phyloP scores from a whole-genome alignment of 805 yeast genomes.

The Saccharomycopsis javanensis region DNA sequence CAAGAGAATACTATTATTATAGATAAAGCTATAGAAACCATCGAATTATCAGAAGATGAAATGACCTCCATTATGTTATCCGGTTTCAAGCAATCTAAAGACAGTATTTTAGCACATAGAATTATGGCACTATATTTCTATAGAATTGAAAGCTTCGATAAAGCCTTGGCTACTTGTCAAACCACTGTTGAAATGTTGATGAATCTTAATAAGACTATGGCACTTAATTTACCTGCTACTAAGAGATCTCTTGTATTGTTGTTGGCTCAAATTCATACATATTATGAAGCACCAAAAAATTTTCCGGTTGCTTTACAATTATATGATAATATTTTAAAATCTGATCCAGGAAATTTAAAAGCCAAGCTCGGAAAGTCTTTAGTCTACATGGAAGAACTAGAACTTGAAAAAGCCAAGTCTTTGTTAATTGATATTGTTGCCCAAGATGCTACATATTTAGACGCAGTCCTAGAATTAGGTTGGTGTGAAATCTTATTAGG shows the following conservation, averaged over 20 bases:
- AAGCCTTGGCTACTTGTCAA: conserved; percentile 51
- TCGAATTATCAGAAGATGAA: conserved; percentile 33
- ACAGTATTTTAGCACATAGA: conserved; percentile 52
- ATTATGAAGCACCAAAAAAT: conserved; percentile 86
- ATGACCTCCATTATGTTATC: conserved; percentile 40
- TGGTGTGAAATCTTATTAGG: conserved; percentile 66
- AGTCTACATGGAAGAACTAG: conserved; percentile 58
- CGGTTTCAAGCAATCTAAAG: conserved; percentile 36
- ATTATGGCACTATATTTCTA: conserved; percentile 53
- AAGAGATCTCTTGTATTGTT: conserved; percentile 51
- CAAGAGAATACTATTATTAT: conserved; percentile 23
- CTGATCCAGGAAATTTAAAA: conserved; percentile 37
- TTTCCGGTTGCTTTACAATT: conserved; percentile 62
- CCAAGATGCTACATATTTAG: conserved; percentile 41
- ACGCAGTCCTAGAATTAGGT: conserved; percentile 59
- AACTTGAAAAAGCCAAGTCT: conserved; percentile 43
- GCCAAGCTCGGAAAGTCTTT: conserved; percentile 80
- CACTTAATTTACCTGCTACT: conserved; percentile 40
- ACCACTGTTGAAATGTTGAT: conserved; percentile 50
- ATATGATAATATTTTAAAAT: conserved; percentile 50
- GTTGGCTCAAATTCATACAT: conserved; percentile 69
- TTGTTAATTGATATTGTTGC: conserved; percentile 43
- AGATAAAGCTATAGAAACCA: conserved; percentile 22
- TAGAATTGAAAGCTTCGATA: conserved; percentile 51
- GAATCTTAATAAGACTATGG: conserved; percentile 35